phyloP scores from a whole-genome alignment of 805 yeast species.

The Metschnikowia borealis region DNA sequence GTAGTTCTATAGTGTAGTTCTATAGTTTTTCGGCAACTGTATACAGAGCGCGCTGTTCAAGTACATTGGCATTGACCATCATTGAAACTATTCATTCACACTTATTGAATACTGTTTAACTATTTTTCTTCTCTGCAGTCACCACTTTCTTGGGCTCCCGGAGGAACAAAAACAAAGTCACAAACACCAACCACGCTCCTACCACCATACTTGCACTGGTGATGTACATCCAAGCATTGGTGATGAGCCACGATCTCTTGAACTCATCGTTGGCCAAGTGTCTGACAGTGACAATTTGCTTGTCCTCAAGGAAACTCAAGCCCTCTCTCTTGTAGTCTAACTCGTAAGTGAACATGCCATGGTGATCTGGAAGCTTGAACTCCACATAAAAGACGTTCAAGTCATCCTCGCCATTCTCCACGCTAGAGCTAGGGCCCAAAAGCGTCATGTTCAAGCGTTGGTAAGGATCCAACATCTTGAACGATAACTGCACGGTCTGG shows the following conservation, averaged over 20 bases:
- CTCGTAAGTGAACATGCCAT: conserved; percentile 89
- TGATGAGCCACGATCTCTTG: conserved; percentile 86
- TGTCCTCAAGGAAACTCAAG: conserved; percentile 58
- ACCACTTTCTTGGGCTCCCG: conserved; percentile 15
- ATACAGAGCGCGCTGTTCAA: conserved; percentile 3
- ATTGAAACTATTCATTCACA: not conserved
- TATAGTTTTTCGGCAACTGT: not conserved
- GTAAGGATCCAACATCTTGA: conserved; percentile 92
- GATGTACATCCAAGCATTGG: conserved; percentile 90
- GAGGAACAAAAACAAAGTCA: conserved; percentile 55
- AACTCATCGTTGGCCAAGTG: conserved; percentile 95
- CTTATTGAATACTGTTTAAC: not conserved
- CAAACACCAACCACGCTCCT: conserved; percentile 71
- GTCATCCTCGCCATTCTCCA: conserved; percentile 42
- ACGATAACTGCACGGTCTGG: conserved; percentile 73
- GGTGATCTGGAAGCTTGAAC: conserved; percentile 87
- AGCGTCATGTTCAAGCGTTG: conserved; percentile 66
- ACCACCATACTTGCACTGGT: conserved; percentile 67
- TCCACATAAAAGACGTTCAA: conserved; percentile 44
- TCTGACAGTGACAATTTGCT: conserved; percentile 74
- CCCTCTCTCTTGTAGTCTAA: conserved; percentile 80
- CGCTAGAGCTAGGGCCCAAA: conserved; percentile 33
- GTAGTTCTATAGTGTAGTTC: not conserved
- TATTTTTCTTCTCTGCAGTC: conserved; percentile 2
- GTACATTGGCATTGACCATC: not conserved